These are phyloP conservation scores for Choanephora cucurbitarum DNA, from an alignment of 371 early-diverging fungal genomes.

Conservation along the genomic window DNA sequence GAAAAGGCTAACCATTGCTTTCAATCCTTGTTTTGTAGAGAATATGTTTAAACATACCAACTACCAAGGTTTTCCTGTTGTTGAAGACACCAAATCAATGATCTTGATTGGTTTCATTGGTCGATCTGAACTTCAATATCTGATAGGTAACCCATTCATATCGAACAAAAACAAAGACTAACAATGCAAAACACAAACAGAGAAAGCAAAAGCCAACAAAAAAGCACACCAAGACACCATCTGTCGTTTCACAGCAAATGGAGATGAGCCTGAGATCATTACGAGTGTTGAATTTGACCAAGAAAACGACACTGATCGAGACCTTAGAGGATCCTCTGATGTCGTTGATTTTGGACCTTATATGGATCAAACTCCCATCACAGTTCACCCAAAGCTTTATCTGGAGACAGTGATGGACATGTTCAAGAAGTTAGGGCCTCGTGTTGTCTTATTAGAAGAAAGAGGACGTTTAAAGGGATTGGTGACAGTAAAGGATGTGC, in stretches of 20 bases:
- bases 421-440: slow-evolving; percentile 90
- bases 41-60: slow-evolving; percentile 52
- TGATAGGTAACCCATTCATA: slow-evolving; percentile 44
- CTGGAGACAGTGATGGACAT: slow-evolving; percentile 89
- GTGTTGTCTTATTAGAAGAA: slow-evolving; percentile 71
- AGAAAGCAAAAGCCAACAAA: slow-evolving; percentile 51
- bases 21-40: slow-evolving; percentile 22
- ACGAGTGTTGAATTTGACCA: slow-evolving; percentile 10
- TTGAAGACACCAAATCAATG: slow-evolving; percentile 67
- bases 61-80: slow-evolving; percentile 85
- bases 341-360: slow-evolving; percentile 72
- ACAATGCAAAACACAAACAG: slow-evolving; percentile 24
- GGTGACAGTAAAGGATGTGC: slow-evolving; percentile 79
- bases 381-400: slow-evolving; percentile 77
- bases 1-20: not conserved
- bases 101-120: slow-evolving; percentile 83
- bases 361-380: slow-evolving; percentile 86
- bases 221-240: slow-evolving; percentile 54
- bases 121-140: slow-evolving; percentile 73
- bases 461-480: slow-evolving; percentile 71
- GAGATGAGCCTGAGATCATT: slow-evolving; percentile 34
- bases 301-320: slow-evolving; percentile 21
- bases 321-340: slow-evolving; percentile 46
- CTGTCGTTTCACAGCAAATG: slow-evolving; percentile 58
- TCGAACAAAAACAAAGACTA: not conserved